Evolutionary conservation across 345 rosid genomes (phyloP).

Genomic region (Sisymbrium altissimum): DNA sequence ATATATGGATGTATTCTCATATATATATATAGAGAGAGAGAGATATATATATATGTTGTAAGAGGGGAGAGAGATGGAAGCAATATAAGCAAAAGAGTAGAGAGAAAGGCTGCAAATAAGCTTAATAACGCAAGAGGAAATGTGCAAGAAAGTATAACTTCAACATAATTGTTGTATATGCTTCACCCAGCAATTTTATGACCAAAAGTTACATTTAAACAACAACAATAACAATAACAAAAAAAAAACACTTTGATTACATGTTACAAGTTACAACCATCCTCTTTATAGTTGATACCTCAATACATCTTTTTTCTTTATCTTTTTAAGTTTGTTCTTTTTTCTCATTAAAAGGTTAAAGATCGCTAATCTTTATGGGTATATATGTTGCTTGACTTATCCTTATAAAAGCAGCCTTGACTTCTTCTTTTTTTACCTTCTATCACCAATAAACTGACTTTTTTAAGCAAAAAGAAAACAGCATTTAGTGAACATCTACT

Average conservation of each 20-base stretch:
- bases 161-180: conserved; percentile 16
- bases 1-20: background rate
- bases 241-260: background rate
- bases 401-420: background rate
- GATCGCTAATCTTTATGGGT: background rate
- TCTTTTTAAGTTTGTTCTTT: background rate
- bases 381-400: conserved; percentile 5
- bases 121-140: conserved; percentile 40
- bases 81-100: conserved; percentile 10
- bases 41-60: background rate
- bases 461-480: background rate
- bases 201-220: conserved; percentile 16
- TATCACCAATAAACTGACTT: no score
- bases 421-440: background rate
- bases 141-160: conserved; percentile 43
- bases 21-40: background rate
- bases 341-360: background rate
- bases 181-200: conserved; percentile 10
- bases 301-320: background rate
- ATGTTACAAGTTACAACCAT: conserved; percentile 1
- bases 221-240: background rate
- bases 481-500: background rate
- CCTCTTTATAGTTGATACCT: background rate
- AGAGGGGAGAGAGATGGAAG: background rate
- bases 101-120: conserved; percentile 23